Evolutionary conservation across 2,329 filamentous ascomycete genomes (phyloP), one percentile per base, ranked within the genome.

Genomic region (Exophiala phaeomuriformis): DNA sequence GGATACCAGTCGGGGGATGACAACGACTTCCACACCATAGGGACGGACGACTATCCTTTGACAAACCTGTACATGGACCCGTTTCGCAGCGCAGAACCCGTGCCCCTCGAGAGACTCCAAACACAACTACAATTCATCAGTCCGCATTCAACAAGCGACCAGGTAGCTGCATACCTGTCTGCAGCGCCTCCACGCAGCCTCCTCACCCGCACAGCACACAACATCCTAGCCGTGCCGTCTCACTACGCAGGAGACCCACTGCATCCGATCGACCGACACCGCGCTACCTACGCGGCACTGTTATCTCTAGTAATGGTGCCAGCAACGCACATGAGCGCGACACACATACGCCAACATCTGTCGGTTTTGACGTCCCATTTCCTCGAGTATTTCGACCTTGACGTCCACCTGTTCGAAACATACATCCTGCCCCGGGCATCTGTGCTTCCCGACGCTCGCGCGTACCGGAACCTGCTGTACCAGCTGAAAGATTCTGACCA

Each of bases 21-120:
- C 52, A 40, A 27, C 68, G 68, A 5, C 10, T 68, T 5, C 19
- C 32, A 41, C n/a, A 53, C 59, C 7, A 12, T 28, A 28, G 5
- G 4, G 6, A 56, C 58, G 27, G 43, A 54, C 9, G 46, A 47
- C 12, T n/a, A 36, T 36, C 33, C 33, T n/a, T 36, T n/a, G 28
- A 62, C 60, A 33, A 55, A 59, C 31, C 45, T 95, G 80, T 94
- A 88, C 66, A 76, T 96, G 60, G 88, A 95, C 64, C 90, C 90
- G 0, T 95, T 87, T 68, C 79, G 81, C 30, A 82, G 79, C 2
- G 78, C 82, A 33, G 70, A 79, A 9, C 89, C 95, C 68, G 79
- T 90, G 0, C 73, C 77, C 0, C 67, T 80, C 8, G 70, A 74
- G 1, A 73, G 79, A 47, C 72, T 96, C 36, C 76, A 79, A 54